Base-by-base conservation (phyloP, 495 filamentous ascomycete species). In the Xylaria curta region DNA sequence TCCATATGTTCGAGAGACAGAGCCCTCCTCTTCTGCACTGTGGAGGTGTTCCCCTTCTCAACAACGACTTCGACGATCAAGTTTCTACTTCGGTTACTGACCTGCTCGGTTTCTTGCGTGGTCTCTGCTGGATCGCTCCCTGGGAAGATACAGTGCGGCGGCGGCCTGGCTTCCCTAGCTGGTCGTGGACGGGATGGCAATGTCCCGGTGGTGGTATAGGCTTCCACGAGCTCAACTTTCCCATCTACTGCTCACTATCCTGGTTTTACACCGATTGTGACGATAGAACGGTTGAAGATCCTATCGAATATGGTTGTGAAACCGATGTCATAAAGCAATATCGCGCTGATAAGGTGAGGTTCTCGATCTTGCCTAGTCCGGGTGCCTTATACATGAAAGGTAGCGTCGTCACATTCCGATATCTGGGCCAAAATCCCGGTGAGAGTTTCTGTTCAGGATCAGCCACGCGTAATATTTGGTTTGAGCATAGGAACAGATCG, bases 161-260 rank as follows among this genome's bases (percentile, higher is more conserved):
- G 26, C 28, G 64, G 0, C 44, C 51, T 19, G 44, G 44, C 10
- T 67, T 67, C 44, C 64, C 64, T 1, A 67, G 64, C 33, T 67
- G 64, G 64, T 67, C 64, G 21, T 67, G 64, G 64, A 56, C 51
- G 21, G 64, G 64, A 38, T 67, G 64, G 64, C 17, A 67, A 26
- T 51, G 42, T 31, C 19, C 4, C 2, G 38, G 19, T 4, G 19
- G 36, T n/a, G 59, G 59, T 42, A 38, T 26, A 4, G 24, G 24
- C 33, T 36, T 62, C 36, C 17, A 42, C 12, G 7, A 44, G 12
- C 59, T 42, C 19, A 42, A n/a, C 36, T 40, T 40, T 13, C 59
- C 59, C 15, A 26, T 62, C 17, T 49, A 49, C 8, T 49, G 46
- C 46, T 49, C 46, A 9, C 19, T 49, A 3, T 21, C 46, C 5